Evolutionary conservation across 2,329 filamentous ascomycete genomes (phyloP), one percentile per base, ranked within the genome.

Genomic region (Penicillium sp.): DNA sequence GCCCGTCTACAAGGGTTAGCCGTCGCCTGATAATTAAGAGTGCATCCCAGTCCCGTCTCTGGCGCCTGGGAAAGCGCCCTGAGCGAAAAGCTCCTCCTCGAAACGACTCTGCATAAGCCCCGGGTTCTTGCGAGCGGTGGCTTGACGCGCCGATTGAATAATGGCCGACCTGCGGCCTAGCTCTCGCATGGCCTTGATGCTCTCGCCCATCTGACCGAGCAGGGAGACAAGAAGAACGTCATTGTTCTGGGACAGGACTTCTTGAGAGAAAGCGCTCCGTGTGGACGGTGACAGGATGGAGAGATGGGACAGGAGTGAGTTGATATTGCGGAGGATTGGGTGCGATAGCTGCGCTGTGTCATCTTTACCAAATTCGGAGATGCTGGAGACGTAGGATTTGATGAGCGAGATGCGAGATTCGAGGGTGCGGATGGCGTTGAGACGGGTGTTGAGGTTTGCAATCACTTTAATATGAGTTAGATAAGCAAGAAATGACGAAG

Each of bases 391-490:
- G 62, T 96, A 97, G n/a, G 75, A 75, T 44, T 78, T 77, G 51
- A 91, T 77, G 40, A 91, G 76, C 30, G 78, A 76, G 53, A 93
- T 80, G 34, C 87, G 81, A 5, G 83, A 80, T 57, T 91, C 83
- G 18, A 98, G 80, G 82, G 95, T 96, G 69, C 89, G 91, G 59
- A 96, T 84, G 17, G 93, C 90, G 65, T 96, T 97, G 48, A 85
- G 79, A 58, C 94, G 95, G 45, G 89, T 86, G 18, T 84, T 93
- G 15, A 98, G 79, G 11, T 73, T 78, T 16, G 80, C 75, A 37
- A 84, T 74, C 30, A 83, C 76, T 78, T 41, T 18, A 21, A 3
- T 30, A 7, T 3, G 23, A 13, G 30, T 40, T 31, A 38, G 28
- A 48, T 31, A 32, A 15, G 14, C 27, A 18, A 49, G 49, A 19